Evolutionary conservation across 2,329 filamentous ascomycete species (phyloP).

Genomic region (Rugonectria rugulosa): DNA sequence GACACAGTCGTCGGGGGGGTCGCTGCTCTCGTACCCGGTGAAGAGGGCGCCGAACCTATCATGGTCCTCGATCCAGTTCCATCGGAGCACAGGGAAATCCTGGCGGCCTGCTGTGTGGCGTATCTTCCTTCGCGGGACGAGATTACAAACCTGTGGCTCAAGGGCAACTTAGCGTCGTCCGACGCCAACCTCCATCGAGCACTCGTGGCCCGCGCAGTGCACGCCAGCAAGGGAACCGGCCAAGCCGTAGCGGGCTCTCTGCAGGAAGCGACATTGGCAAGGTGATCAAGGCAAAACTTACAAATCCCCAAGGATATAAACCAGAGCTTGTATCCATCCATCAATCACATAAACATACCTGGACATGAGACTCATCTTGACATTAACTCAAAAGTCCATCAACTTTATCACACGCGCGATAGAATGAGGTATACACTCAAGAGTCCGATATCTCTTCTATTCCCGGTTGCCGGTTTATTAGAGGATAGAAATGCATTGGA

Average conservation of each 20-base stretch:
- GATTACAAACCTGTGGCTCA: slow-evolving; percentile 94
- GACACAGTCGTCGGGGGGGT: slow-evolving; percentile 91
- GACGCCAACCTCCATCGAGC: slow-evolving; percentile 41
- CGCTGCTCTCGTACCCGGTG: slow-evolving; percentile 72
- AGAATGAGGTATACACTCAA: no score
- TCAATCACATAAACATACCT: no score
- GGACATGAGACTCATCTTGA: no score
- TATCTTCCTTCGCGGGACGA: slow-evolving; percentile 90
- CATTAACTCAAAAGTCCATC: no score
- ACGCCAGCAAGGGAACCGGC: slow-evolving; percentile 49
- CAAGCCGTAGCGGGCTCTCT: slow-evolving; percentile 44
- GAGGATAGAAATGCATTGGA: no score
- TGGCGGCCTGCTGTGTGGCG: slow-evolving; percentile 87
- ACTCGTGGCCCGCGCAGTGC: slow-evolving; percentile 50
- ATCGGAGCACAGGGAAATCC: slow-evolving; percentile 77
- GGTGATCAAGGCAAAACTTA: slow-evolving; percentile 15
- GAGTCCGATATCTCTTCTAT: no score
- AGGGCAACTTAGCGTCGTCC: slow-evolving; percentile 66
- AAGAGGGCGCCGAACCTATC: slow-evolving; percentile 45
- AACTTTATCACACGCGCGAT: no score
- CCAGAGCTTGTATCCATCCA: no score
- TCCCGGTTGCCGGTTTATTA: no score
- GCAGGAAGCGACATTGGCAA: slow-evolving; percentile 44
- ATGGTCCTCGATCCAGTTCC: slow-evolving; percentile 84
- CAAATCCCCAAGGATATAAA: not conserved